A percentile compares a stretch with the other conserved stretches of the same genome.
phyloP scores from a whole-genome alignment of 495 filamentous ascomycete species.

The Penicillium cosmopolitanum region DNA sequence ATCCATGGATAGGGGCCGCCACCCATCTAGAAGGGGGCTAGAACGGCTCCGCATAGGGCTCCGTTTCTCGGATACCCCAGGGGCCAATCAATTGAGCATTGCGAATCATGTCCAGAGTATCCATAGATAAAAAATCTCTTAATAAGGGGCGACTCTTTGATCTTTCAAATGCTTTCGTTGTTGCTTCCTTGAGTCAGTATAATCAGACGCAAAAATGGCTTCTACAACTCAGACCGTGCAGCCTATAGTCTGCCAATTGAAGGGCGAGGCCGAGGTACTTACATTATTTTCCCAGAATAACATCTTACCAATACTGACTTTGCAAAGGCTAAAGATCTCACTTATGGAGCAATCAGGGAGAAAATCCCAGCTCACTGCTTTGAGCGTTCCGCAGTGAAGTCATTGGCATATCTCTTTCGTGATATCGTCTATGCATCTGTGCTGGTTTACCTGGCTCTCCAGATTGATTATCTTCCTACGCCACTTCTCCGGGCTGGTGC shows the following conservation, averaged over 20 bases:
- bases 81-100: conserved; percentile 25
- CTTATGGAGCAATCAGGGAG: conserved; percentile 22
- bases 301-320: conserved; percentile 9
- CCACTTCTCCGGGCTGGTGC: conserved; percentile 22
- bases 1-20: conserved; percentile 20
- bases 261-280: conserved; percentile 21
- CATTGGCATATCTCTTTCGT: conserved; percentile 23
- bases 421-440: conserved; percentile 24
- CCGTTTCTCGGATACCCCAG: conserved; percentile 14
- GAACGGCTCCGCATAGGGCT: conserved; percentile 24
- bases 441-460: conserved; percentile 25
- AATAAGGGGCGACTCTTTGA: conserved; percentile 11
- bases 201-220: conserved; percentile 10
- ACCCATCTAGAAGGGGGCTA: conserved; percentile 22
- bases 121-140: conserved; percentile 16
- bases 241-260: conserved; percentile 22
- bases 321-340: conserved; percentile 18
- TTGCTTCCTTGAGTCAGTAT: conserved; percentile 9
- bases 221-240: conserved; percentile 22
- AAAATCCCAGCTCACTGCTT: conserved; percentile 33
- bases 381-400: conserved; percentile 26
- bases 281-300: background rate
- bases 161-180: conserved; percentile 10
- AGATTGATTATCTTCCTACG: conserved; percentile 30
- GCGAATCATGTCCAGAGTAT: conserved; percentile 9